Base-by-base conservation (phyloP, 2,329 filamentous ascomycete genomes). In the Pyrenochaeta sp. region DNA sequence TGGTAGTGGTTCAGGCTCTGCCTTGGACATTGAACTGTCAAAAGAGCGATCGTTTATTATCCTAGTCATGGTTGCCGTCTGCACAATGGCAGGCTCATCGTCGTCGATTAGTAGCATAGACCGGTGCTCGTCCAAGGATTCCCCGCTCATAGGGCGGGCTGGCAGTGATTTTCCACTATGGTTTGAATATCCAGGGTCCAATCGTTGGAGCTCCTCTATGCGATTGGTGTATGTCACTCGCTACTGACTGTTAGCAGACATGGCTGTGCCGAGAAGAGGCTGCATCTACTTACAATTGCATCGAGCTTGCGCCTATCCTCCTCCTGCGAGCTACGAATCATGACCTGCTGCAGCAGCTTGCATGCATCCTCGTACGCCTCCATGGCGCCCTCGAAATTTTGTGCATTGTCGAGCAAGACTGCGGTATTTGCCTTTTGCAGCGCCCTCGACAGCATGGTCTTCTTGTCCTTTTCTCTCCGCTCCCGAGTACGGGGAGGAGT, bases 391-490 rank as follows among this genome's bases (percentile, higher is more conserved):
- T 94, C 91, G 59, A 95, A 94, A 70, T 98, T 97, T 68, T 95
- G 91, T 12, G 92, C 92, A 83, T 97, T 98, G 77, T 99, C 95
- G 35, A 99, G 85, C 63, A 97, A 85, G 21, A 99, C 95, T 18
- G 95, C 95, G 11, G 91, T 94, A 71, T 99, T 97, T 44, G 95
- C 95, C 78, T 97, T 97, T 72, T 96, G 90, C 49, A 99, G 80
- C 0, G 95, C 95, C 66, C 90, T 91, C n/a, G 94, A 97, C 31
- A 99, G 83, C 93, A 98, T 98, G 10, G 89, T 90, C 80, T 97
- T 98, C 74, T 98, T 82, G 64, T 82, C 81, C 63, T 77, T 79
- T 54, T 82, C 81, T 45, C 76, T 71, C 54, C 74, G 72, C 58
- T 81, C 79, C 43, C 75, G 72, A 6, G 72, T 73, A 56, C 75